Percentiles rank a stretch among this genome's conserved stretches.
Evolutionary conservation across 306 rosid species (phyloP).

Genomic region (Heteromeles arbutifolia): DNA sequence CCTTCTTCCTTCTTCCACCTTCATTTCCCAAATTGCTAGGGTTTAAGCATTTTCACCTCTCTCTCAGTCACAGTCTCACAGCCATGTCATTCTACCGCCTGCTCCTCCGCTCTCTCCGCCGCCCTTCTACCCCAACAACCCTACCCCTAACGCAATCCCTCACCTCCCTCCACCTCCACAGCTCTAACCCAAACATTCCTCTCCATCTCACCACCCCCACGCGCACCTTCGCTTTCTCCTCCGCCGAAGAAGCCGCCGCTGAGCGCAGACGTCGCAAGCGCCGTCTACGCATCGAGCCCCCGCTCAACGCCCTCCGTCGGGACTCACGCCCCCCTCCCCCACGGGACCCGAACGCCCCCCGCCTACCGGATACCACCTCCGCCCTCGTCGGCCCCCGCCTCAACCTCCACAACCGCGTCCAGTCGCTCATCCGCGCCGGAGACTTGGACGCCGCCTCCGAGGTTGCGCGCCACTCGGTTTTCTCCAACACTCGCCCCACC

Average conservation of each 20-base stretch:
- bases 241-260: constrained; percentile 94
- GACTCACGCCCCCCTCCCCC: constrained; percentile 39
- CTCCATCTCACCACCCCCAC: not conserved
- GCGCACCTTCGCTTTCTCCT: constrained; percentile 72
- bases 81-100: constrained; percentile 53
- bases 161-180: constrained; percentile 7
- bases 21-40: not conserved
- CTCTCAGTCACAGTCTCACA: not conserved
- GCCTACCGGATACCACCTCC: constrained; percentile 83
- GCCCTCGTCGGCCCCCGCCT: constrained; percentile 76
- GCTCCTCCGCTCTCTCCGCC: constrained; percentile 54
- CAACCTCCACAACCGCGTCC: constrained; percentile 88
- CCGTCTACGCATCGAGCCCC: constrained; percentile 88
- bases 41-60: not conserved
- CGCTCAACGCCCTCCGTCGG: constrained; percentile 74
- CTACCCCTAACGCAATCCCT: constrained; percentile 8
- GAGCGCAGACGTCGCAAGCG: constrained; percentile 91
- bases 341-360: constrained; percentile 83
- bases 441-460: constrained; percentile 86
- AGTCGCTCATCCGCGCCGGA: constrained; percentile 82
- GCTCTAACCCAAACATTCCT: not conserved
- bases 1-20: not conserved
- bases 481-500: constrained; percentile 88
- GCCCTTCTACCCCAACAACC: constrained; percentile 14
- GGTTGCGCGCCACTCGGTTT: constrained; percentile 72